Evolutionary conservation across 2,329 filamentous ascomycete genomes (phyloP), one percentile per base, ranked within the genome.

Genomic region (Paecilomyces variotii): DNA sequence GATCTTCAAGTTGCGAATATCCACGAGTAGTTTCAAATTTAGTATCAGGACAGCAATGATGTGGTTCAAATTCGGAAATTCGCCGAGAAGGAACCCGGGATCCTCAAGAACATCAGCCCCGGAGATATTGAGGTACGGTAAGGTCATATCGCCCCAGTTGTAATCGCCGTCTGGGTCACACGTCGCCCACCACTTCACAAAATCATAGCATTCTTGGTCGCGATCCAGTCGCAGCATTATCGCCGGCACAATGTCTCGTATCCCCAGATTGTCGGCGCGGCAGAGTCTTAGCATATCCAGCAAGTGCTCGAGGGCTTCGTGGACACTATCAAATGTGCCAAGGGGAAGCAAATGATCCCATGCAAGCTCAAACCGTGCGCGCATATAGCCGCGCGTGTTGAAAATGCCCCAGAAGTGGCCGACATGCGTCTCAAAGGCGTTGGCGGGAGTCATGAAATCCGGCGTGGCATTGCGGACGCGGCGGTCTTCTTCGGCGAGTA

Each of bases 171-270:
- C 54, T n/a, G 60, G 34, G 4, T 59, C 67, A 0, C 61, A 61
- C 0, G 65, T 70, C 4, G 61, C 65, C 70, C 71, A 81, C 78
- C 76, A 81, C 66, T 79, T 81, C 63, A 80, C 34, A 57, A 80
- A 80, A 62, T 79, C 75, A 62, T 80, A 80, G 63, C 73, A 77
- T n/a, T 80, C 79, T 63, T 83, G 80, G 58, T 84, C 80, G 50
- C 65, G 70, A 24, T 74, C 73, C 5, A 84, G 70, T 2, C 80
- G 76, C 12, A 84, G 64, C 57, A 77, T 72, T 9, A 80, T 50
- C 0, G 64, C 61, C 0, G 82, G 80, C 0, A 79, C 59, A 0
- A 77, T 24, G 19, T 74, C 51, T 0, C 79, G 72, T 2, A 80
- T 19, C 0, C 76, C 75, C 70, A 80, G 68, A 59, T 78, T 77